Evolutionary conservation across 371 early-diverging fungal genomes (phyloP).

Genomic region (Mortierella sp.): DNA sequence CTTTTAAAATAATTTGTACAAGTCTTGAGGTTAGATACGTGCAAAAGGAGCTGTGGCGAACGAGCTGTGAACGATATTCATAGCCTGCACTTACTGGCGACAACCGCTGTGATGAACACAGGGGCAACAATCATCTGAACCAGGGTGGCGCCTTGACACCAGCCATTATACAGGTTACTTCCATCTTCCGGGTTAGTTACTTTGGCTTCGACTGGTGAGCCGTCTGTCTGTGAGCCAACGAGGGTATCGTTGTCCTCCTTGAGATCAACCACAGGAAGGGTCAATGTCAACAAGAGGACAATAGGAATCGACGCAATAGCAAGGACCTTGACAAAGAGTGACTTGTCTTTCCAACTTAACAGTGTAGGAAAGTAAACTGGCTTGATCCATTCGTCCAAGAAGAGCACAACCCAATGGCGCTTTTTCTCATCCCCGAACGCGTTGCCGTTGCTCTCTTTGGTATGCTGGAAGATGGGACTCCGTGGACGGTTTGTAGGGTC

Average conservation of each 20-base stretch:
- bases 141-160: slow-evolving; percentile 26
- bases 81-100: slow-evolving; percentile 26
- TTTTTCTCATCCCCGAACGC: background rate
- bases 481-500: slow-evolving; percentile 21
- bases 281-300: slow-evolving; percentile 64
- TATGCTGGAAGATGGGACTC: slow-evolving; percentile 19
- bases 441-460: background rate
- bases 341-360: slow-evolving; percentile 63
- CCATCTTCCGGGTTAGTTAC: background rate
- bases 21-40: background rate
- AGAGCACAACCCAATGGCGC: background rate
- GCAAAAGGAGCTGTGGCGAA: no score
- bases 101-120: slow-evolving; percentile 26
- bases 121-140: slow-evolving; percentile 42
- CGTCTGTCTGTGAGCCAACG: background rate
- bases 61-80: no score
- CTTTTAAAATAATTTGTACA: slow-evolving; percentile 1
- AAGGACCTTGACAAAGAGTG: slow-evolving; percentile 61
- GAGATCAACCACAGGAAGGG: slow-evolving; percentile 70
- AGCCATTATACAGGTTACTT: slow-evolving; percentile 41
- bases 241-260: slow-evolving; percentile 23
- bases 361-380: slow-evolving; percentile 66
- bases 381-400: slow-evolving; percentile 20
- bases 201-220: background rate
- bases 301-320: slow-evolving; percentile 66